Percentiles rank a stretch among this genome's conserved stretches.
Conservation (phyloP, 805 yeast genomes). For the Teunomyces stri region DNA sequence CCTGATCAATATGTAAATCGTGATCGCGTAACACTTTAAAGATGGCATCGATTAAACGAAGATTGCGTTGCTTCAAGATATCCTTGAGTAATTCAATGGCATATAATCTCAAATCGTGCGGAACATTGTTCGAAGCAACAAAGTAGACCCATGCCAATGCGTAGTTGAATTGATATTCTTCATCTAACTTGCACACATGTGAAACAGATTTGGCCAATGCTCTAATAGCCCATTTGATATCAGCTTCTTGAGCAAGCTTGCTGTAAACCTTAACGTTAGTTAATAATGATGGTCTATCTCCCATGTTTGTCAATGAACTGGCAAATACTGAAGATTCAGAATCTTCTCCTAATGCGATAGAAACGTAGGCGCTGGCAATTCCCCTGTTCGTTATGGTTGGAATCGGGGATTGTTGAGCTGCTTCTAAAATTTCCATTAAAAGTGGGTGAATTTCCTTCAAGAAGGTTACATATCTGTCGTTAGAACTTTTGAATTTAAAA, state of each 20-base stretch:
- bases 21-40: constrained; percentile 20
- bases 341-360: constrained; percentile 24
- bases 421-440: constrained; percentile 32
- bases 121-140: constrained; percentile 40
- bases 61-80: constrained; percentile 38
- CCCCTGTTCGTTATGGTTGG: constrained; percentile 52
- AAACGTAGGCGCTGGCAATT: constrained; percentile 54
- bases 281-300: constrained; percentile 49
- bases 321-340: constrained; percentile 16
- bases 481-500: background rate
- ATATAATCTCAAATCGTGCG: constrained; percentile 30
- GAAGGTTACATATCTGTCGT: background rate
- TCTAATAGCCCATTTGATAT: constrained; percentile 51
- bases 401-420: constrained; percentile 51
- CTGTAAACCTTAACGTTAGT: constrained; percentile 47
- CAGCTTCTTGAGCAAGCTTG: constrained; percentile 45
- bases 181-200: constrained; percentile 9
- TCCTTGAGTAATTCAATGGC: constrained; percentile 30
- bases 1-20: constrained; percentile 10
- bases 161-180: constrained; percentile 17
- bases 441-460: constrained; percentile 18
- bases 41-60: constrained; percentile 42
- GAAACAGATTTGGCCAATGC: constrained; percentile 39
- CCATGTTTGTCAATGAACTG: constrained; percentile 33
- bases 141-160: constrained; percentile 53